phyloP scores from a whole-genome alignment of 2,329 filamentous ascomycete species.

The Cladophialophora yegresii region DNA sequence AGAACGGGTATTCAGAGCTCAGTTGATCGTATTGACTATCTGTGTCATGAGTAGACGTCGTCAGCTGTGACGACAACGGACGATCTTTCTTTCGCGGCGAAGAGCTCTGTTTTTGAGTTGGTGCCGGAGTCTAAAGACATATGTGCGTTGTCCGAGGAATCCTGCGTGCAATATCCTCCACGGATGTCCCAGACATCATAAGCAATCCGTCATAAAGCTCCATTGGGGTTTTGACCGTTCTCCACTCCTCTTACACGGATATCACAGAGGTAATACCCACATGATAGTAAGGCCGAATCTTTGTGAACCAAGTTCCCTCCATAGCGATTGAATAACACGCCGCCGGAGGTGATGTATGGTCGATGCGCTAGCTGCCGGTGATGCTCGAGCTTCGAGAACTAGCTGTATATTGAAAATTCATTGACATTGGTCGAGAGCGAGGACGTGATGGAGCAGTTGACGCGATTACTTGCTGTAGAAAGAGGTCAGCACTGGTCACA shows the following conservation, averaged over 20 bases:
- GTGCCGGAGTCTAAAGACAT: constrained; percentile 26
- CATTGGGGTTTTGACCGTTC: constrained; percentile 34
- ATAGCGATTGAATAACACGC: constrained; percentile 28
- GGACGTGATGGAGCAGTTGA: constrained; percentile 60
- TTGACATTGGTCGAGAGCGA: constrained; percentile 40
- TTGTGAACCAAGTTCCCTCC: constrained; percentile 16
- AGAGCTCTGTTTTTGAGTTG: constrained; percentile 25
- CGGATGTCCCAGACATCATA: constrained; percentile 32
- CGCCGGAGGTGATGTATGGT: constrained; percentile 20
- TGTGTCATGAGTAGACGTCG: constrained; percentile 8
- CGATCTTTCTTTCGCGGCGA: neutral
- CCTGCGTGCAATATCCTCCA: constrained; percentile 20
- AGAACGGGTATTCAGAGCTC: constrained; percentile 5
- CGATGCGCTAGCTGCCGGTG: constrained; percentile 20
- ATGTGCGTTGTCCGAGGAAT: constrained; percentile 15
- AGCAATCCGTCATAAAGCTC: constrained; percentile 36
- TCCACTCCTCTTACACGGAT: constrained; percentile 35
- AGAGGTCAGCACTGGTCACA: constrained; percentile 41
- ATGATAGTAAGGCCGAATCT: constrained; percentile 34
- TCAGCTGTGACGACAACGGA: constrained; percentile 6
- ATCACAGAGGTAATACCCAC: constrained; percentile 12
- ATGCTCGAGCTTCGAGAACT: constrained; percentile 20
- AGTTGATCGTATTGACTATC: constrained; percentile 18
- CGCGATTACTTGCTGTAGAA: constrained; percentile 65
- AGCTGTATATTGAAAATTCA: constrained; percentile 26